Base-by-base conservation (phyloP, 441 rosid genomes). In the Geranium incanum region DNA sequence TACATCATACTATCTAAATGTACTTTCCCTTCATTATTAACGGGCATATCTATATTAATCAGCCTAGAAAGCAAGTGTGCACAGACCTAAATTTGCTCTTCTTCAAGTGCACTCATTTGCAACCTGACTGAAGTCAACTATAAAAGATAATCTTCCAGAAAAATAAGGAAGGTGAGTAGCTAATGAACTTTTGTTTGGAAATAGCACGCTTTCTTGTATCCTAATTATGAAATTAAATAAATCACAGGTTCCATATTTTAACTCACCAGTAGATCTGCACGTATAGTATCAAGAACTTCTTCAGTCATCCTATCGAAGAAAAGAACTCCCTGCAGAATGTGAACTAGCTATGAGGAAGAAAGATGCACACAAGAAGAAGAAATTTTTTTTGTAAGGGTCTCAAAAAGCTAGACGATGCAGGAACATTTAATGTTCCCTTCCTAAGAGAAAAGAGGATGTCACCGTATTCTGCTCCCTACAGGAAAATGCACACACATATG, bases 231-330 rank as follows among this genome's bases (percentile, higher is more conserved):
- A n/a, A 38, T 11, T 66, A 18, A 36, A 23, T 28, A 39, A 64
- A 75, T 8, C 2, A 16, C 28, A 19, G 57, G 68, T 13, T 52
- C 18, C 60, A 45, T 70, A 66, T 52, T 59, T 78, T 38, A 39
- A 80, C 84, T 79, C 74, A 94, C 97, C 90, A 90, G 86, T 77
- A 94, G 84, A 75, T 85, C 82, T 64, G 68, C 73, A 13, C 74
- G 82, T 74, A 94, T 90, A 71, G 78, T 75, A 67, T 90, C 91
- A 74, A 92, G 84, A 82, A 94, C 95, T 70, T 88, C 88, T 43
- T 84, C 93, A 11, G 89, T 83, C 97, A 92, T 92, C 87, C 86
- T 86, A 77, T 89, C 95, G 38, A 89, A 90, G 84, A 92, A 94
- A 76, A 94, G 81, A 82, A 87, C 73, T 19, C 99, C 97, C 95